Evolutionary conservation across 805 yeast species (phyloP), one percentile per base, ranked within the genome.

Genomic region (Teunomyces pallodes): DNA sequence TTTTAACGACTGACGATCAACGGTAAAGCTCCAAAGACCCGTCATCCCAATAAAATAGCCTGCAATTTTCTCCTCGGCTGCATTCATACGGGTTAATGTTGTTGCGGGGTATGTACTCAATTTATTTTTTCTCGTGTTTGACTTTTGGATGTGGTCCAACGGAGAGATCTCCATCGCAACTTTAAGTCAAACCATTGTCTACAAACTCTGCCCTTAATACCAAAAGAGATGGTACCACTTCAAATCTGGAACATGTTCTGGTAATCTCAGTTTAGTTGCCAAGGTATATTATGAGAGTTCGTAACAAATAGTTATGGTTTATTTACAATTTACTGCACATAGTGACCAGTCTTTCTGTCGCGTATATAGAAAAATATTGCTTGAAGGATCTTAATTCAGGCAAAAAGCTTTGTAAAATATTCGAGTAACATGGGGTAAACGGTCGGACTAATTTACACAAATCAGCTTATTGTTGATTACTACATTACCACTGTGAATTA

Each of bases 31-130:
- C 9, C 35, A n/a, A 13, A 13, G 5, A 5, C 14, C n/a, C 16
- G 14, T 32, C 35, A 8, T 9, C 8, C 9, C 16, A n/a, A 32
- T 20, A 32, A 8, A 29, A 32, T 13, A 31, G 13, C 16, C 17
- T 32, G 12, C 14, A 32, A 10, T 32, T 32, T 38, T 38, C 5
- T n/a, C 17, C 41, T 38, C 41, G 41, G 41, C 41, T 5, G 29
- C 16, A 10, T 16, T 38, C 13, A n/a, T 3, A 41, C 46, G 46
- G 46, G 46, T 35, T n/a, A 43, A 43, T 33, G 46, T 43, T 43
- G 31, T 43, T 43, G 46, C 46, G 46, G 46, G 46, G 46, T 38
- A 38, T 17, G 9, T 17, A 12, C 9, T 14, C 17, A 10, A 29
- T 13, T 26, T 38, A n/a, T 12, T 26, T 26, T n/a, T 20, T 10